phyloP scores from a whole-genome alignment of 805 yeast genomes.

The Candida fluviatilis region DNA sequence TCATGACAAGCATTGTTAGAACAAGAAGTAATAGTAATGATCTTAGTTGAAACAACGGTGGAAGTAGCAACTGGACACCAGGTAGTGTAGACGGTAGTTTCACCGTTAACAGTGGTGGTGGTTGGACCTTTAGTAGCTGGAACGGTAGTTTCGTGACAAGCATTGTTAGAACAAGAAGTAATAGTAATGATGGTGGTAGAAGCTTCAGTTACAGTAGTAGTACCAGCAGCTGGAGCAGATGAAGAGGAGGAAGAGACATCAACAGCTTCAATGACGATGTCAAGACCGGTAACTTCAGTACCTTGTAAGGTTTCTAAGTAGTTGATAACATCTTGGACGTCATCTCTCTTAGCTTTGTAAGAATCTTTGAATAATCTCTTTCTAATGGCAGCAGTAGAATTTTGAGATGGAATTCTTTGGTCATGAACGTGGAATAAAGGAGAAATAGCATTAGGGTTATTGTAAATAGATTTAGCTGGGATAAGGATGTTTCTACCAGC shows the following conservation, averaged over 20 bases:
- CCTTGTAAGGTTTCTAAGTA: slow-evolving; percentile 18
- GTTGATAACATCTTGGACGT: slow-evolving; percentile 20
- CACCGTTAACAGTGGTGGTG: slow-evolving; percentile 21
- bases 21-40: slow-evolving; percentile 34
- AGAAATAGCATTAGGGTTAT: slow-evolving; percentile 11
- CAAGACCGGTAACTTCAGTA: slow-evolving; percentile 13
- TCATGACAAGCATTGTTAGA: slow-evolving; percentile 25
- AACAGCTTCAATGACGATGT: slow-evolving; percentile 9
- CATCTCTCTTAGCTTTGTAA: slow-evolving; percentile 25
- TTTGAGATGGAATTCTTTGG: slow-evolving; percentile 24
- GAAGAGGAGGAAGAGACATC: slow-evolving; percentile 13
- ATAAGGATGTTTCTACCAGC: slow-evolving; percentile 30
- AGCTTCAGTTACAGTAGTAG: slow-evolving; percentile 17
- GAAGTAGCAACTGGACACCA: slow-evolving; percentile 29
- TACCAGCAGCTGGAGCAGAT: slow-evolving; percentile 13
- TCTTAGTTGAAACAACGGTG: slow-evolving; percentile 14
- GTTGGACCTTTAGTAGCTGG: slow-evolving; percentile 21
- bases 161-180: slow-evolving; percentile 32
- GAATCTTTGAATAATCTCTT: slow-evolving; percentile 30
- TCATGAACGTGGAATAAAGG: slow-evolving; percentile 28
- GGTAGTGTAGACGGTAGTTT: slow-evolving; percentile 32
- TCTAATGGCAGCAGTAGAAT: slow-evolving; percentile 39
- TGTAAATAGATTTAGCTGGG: slow-evolving; percentile 29
- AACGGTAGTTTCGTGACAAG: slow-evolving; percentile 24
- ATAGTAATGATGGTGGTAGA: slow-evolving; percentile 29